A percentile compares a stretch with the other conserved stretches of the same genome.
phyloP scores from a whole-genome alignment of 148 eudicot species.

The Rhododendron henanense region DNA sequence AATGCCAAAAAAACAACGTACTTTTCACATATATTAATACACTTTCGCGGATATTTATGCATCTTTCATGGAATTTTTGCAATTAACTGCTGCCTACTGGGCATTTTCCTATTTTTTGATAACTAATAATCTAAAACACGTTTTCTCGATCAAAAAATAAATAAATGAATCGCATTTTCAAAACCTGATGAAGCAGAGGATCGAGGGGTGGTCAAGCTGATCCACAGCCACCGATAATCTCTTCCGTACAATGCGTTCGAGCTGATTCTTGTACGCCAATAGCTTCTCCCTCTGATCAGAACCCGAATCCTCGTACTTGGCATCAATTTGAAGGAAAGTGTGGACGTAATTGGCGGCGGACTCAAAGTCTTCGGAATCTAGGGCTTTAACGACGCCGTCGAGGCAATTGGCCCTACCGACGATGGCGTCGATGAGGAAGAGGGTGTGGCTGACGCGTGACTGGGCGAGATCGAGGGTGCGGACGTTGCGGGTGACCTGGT shows the following conservation, averaged over 20 bases:
- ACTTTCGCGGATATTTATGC: too few species aligned
- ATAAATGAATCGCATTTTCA: background rate
- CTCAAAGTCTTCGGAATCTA: too few species aligned
- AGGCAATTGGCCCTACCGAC: conserved; percentile 52
- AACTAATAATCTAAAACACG: too few species aligned
- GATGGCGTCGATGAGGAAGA: conserved; percentile 75
- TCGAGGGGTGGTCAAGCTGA: conserved; percentile 54
- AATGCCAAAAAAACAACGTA: too few species aligned
- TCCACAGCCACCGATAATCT: conserved; percentile 56
- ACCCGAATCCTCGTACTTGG: conserved; percentile 17
- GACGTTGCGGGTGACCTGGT: conserved; percentile 66
- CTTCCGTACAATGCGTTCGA: conserved; percentile 63
- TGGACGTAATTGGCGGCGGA: too few species aligned
- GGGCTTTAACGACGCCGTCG: conserved; percentile 43
- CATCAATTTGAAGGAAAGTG: too few species aligned
- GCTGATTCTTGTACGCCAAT: conserved; percentile 53
- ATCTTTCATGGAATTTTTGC: too few species aligned
- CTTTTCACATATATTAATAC: too few species aligned
- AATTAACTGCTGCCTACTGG: too few species aligned
- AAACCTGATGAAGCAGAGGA: conserved; percentile 64
- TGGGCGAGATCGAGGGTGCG: conserved; percentile 87
- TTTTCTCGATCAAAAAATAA: too few species aligned
- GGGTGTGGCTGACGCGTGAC: conserved; percentile 64
- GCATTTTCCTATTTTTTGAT: too few species aligned
- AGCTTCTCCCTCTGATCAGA: conserved; percentile 59